Conservation (phyloP, 2,329 filamentous ascomycete genomes). For the Cercospora sojina region DNA sequence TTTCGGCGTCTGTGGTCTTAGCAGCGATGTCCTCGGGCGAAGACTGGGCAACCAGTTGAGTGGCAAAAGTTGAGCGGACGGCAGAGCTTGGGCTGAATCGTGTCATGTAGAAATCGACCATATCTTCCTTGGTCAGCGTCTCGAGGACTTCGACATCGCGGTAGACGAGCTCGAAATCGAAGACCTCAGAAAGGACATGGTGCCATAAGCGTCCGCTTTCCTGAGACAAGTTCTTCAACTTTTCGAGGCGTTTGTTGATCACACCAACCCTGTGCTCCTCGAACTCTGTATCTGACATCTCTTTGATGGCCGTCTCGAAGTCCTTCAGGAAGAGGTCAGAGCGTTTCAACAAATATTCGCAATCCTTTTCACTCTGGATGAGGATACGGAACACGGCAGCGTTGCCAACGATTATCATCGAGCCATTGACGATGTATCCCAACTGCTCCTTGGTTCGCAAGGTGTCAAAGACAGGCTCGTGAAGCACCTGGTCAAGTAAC, state of each 20-base stretch:
- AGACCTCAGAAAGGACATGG: conserved; percentile 81
- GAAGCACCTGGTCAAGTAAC: conserved; percentile 82
- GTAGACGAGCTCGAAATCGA: conserved; percentile 80
- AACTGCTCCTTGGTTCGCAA: conserved; percentile 95
- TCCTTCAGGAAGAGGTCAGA: conserved; percentile 79
- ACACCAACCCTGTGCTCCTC: conserved; percentile 88
- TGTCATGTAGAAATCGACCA: conserved; percentile 73
- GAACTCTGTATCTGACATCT: conserved; percentile 81
- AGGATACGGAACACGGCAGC: conserved; percentile 79
- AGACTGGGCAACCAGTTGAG: conserved; percentile 78
- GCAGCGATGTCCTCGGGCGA: conserved; percentile 40
- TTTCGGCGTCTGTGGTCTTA: conserved; percentile 40
- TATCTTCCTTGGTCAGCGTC: conserved; percentile 71
- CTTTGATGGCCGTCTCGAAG: conserved; percentile 64
- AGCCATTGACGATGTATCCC: conserved; percentile 92
- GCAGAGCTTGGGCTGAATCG: conserved; percentile 74
- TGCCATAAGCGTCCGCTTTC: conserved; percentile 81
- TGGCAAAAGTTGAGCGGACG: conserved; percentile 74
- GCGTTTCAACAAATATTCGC: conserved; percentile 78
- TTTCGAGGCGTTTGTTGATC: conserved; percentile 82
- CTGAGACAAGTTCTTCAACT: conserved; percentile 84
- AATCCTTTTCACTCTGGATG: conserved; percentile 86
- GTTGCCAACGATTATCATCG: conserved; percentile 69
- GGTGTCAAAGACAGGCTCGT: conserved; percentile 93
- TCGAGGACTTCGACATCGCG: conserved; percentile 74